Base-by-base conservation (phyloP, 495 filamentous ascomycete genomes). In the Barbatosphaeria neglecta region DNA sequence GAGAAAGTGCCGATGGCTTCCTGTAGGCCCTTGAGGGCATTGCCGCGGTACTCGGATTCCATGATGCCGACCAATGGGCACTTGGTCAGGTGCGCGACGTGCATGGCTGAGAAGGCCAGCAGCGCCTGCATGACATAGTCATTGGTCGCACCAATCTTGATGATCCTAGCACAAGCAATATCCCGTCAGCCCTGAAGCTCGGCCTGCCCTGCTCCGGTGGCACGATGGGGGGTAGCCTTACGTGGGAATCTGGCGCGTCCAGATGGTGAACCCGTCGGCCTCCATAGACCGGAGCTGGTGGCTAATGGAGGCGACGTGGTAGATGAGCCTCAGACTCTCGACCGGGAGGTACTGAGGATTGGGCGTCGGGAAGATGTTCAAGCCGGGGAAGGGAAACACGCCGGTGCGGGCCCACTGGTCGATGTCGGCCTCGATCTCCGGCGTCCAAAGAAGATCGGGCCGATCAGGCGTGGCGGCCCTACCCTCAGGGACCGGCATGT, bases 121-220 rank as follows among this genome's bases (percentile, higher is more conserved):
- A 97, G 73, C 7, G 92, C 76, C 68, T 89, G 86, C 89, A 97
- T 90, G 44, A 96, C 88, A 64, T 90, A 98, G 47, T 78, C 69
- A 59, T 89, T 77, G 15, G 80, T 81, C 42, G 87, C 72, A 38
- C 86, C 88, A 58, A 93, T 83, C 49, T 79, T 76, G 47, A 98
- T 75, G 55, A 96, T 89, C 47, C 92, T 98, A 52, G 37, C 57
- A 50, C 92, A 97, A 52, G 37, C 57, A 50, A 51, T 49, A 38
- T 25, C 25, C 31, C 43, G 55, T 68, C 46, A 73, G 61, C 46
- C 33, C 40, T 43, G 22, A 22, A 11, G 11, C 31, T 19, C 22
- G 25, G 28, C 17, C 16, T 44, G 6, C 22, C 25, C 27, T 50
- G 33, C 28, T 18, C 6, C 33, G 25, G 11, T 37, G 40, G 10